Evolutionary conservation across 2,329 filamentous ascomycete genomes (phyloP).

Genomic region (Cordyceps javanica): DNA sequence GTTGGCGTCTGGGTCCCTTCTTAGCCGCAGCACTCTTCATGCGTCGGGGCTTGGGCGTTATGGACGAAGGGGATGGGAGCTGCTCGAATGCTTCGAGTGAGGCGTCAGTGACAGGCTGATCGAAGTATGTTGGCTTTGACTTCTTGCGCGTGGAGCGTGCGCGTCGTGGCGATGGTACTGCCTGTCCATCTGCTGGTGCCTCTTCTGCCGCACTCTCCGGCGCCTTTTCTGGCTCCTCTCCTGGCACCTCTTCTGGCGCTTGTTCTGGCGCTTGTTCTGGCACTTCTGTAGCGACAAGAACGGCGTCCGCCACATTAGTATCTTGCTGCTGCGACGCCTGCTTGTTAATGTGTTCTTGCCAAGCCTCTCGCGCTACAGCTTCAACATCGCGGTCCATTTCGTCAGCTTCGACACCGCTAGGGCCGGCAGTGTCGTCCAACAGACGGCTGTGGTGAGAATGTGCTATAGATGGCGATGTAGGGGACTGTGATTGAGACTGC

Average conservation of each 20-base stretch:
- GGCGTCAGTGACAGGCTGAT: conserved; percentile 23
- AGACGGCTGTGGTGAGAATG: conserved; percentile 22
- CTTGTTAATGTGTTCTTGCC: conserved; percentile 27
- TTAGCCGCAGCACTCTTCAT: conserved; percentile 6
- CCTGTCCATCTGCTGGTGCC: background rate
- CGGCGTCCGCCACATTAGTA: conserved; percentile 15
- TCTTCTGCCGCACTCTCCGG: no score
- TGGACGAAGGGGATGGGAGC: conserved; percentile 28
- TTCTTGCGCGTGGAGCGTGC: conserved; percentile 37
- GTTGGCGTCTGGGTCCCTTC: conserved; percentile 3
- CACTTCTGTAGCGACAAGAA: conserved; percentile 9
- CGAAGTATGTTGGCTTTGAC: conserved; percentile 42
- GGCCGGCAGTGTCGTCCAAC: conserved; percentile 17
- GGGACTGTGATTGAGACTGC: conserved; percentile 16
- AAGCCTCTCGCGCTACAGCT: conserved; percentile 28
- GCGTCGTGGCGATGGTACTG: conserved; percentile 19
- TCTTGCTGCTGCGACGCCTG: conserved; percentile 17
- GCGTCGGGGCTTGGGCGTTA: conserved; percentile 10
- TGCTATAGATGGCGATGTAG: conserved; percentile 24
- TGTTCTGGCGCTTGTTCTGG: conserved; percentile 10
- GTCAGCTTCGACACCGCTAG: background rate
- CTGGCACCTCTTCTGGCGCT: conserved; percentile 9
- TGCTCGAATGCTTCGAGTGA: conserved; percentile 17
- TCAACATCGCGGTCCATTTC: conserved; percentile 22
- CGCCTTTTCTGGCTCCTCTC: conserved; percentile 10